phyloP scores from a whole-genome alignment of 805 yeast species.

The Maudiozyma saulgeensis region DNA sequence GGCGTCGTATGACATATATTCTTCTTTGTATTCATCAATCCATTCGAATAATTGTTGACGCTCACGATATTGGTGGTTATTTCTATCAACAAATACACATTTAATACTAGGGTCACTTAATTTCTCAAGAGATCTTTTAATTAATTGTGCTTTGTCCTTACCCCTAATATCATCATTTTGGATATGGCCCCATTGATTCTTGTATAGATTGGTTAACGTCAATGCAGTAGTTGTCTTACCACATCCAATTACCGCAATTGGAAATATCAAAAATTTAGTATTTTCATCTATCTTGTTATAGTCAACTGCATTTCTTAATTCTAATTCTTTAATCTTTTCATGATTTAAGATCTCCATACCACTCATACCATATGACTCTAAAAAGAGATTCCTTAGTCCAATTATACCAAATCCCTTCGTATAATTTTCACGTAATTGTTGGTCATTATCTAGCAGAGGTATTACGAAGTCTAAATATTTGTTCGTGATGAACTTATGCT shows the following conservation, averaged over 20 bases:
- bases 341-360: constrained; percentile 51
- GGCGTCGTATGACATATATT: constrained; percentile 34
- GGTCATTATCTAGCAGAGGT: constrained; percentile 43
- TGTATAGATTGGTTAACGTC: constrained; percentile 46
- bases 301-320: constrained; percentile 32
- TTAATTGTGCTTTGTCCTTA: constrained; percentile 40
- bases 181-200: constrained; percentile 53
- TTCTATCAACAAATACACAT: constrained; percentile 70
- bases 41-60: constrained; percentile 55
- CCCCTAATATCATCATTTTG: constrained; percentile 71
- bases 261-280: constrained; percentile 56
- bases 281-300: constrained; percentile 28
- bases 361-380: constrained; percentile 41
- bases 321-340: constrained; percentile 32
- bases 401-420: constrained; percentile 62
- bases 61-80: constrained; percentile 67
- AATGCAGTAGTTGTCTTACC: constrained; percentile 83
- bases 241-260: constrained; percentile 87
- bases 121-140: constrained; percentile 36
- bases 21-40: constrained; percentile 35
- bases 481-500: constrained; percentile 52
- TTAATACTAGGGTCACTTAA: constrained; percentile 28
- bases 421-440: constrained; percentile 38
- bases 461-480: constrained; percentile 61
- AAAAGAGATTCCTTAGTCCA: constrained; percentile 55